Percentiles rank a stretch among this genome's conserved stretches.
phyloP scores from a whole-genome alignment of 495 filamentous ascomycete genomes.

The Apodospora peruviana region DNA sequence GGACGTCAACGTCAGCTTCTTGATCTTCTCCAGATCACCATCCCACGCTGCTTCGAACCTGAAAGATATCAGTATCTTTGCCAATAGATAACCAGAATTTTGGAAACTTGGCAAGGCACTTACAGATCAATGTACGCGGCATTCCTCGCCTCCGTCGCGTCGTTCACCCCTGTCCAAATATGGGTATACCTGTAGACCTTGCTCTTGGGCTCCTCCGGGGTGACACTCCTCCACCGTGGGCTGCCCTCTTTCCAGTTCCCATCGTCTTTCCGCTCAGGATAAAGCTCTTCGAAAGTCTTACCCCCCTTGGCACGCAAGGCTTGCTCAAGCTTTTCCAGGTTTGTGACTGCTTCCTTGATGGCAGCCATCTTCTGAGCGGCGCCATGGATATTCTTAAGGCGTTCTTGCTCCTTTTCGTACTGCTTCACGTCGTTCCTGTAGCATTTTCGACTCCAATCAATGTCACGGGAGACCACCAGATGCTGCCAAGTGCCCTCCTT shows the following conservation, averaged over 20 bases:
- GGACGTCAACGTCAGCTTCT: slow-evolving; percentile 37
- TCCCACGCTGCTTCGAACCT: slow-evolving; percentile 64
- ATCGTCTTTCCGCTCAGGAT: slow-evolving; percentile 41
- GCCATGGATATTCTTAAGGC: slow-evolving; percentile 24
- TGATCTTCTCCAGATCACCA: slow-evolving; percentile 57
- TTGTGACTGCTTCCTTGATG: slow-evolving; percentile 39
- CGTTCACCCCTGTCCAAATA: slow-evolving; percentile 30
- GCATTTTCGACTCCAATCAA: slow-evolving; percentile 8
- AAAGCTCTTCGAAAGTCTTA: slow-evolving; percentile 58
- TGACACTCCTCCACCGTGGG: too few species aligned
- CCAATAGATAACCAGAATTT: neutral
- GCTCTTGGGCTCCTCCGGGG: neutral
- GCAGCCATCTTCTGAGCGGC: slow-evolving; percentile 45
- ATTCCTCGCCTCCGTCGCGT: slow-evolving; percentile 45
- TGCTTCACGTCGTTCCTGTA: slow-evolving; percentile 17
- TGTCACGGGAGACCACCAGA: slow-evolving; percentile 37
- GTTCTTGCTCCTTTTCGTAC: slow-evolving; percentile 27
- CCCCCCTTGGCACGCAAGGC: slow-evolving; percentile 50
- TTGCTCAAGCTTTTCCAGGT: slow-evolving; percentile 49
- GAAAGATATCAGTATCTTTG: slow-evolving; percentile 22
- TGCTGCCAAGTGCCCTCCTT: slow-evolving; percentile 47
- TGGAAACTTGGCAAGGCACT: slow-evolving; percentile 14
- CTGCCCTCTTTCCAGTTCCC: neutral
- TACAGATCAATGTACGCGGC: slow-evolving; percentile 52
- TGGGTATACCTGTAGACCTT: slow-evolving; percentile 40